phyloP scores from a whole-genome alignment of 1,284 basidiomycete species.

The Leucoagaricus sp. region DNA sequence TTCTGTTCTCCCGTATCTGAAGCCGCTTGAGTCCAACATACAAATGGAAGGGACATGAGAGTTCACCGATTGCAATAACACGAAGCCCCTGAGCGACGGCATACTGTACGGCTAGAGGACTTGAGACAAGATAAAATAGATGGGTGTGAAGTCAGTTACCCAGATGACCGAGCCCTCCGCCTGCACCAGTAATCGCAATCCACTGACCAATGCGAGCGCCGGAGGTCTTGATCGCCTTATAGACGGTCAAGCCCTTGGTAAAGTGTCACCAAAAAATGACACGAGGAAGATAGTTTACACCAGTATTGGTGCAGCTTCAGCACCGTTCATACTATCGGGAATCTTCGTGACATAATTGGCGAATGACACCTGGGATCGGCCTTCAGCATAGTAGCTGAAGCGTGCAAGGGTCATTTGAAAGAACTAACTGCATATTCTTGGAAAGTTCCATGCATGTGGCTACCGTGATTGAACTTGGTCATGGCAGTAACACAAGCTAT shows the following conservation, averaged over 20 bases:
- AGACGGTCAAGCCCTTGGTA: conserved; percentile 61
- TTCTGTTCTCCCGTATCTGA: conserved; percentile 68
- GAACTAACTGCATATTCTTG: conserved; percentile 47
- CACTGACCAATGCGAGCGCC: conserved; percentile 59
- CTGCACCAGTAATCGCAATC: conserved; percentile 71
- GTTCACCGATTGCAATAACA: conserved; percentile 66
- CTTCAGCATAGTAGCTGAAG: too few relatives aligned
- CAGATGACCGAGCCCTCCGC: conserved; percentile 61
- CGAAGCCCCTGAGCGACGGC: conserved; percentile 65
- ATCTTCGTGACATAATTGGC: conserved; percentile 68
- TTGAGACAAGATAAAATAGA: not conserved
- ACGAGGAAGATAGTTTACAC: conserved; percentile 36
- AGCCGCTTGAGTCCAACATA: not conserved
- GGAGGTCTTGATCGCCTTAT: conserved; percentile 66
- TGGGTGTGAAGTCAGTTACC: conserved; percentile 32
- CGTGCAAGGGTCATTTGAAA: too few relatives aligned
- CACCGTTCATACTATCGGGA: conserved; percentile 56
- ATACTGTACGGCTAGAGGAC: conserved; percentile 62
- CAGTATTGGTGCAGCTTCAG: conserved; percentile 66
- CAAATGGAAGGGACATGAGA: not conserved
- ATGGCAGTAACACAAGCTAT: conserved; percentile 43
- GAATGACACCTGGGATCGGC: conserved; percentile 46
- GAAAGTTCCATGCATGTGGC: conserved; percentile 58
- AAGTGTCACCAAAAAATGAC: not conserved
- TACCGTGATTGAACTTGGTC: conserved; percentile 45